phyloP scores from a whole-genome alignment of 495 filamentous ascomycete genomes.

The Pyronema omphalodes region DNA sequence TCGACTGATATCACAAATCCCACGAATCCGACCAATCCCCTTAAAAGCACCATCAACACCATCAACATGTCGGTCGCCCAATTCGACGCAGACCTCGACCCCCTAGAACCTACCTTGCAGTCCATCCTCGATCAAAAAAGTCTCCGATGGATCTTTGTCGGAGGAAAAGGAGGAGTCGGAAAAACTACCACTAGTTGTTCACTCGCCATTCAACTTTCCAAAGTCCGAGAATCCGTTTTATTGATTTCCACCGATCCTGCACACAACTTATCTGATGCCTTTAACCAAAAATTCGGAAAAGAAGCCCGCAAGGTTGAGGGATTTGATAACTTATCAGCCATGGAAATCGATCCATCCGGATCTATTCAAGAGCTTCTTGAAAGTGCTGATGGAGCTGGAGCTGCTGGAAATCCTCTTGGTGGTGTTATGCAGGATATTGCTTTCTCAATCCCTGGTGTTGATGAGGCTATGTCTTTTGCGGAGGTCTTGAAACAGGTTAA shows the following conservation, averaged over 20 bases:
- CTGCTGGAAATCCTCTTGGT: conserved; percentile 27
- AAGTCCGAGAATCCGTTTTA: conserved; percentile 82
- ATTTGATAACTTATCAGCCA: conserved; percentile 84
- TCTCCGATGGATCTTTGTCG: conserved; percentile 97
- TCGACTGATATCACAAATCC: not conserved
- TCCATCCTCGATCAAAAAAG: conserved; percentile 83
- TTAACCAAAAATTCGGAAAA: conserved; percentile 98
- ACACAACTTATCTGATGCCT: conserved; percentile 95
- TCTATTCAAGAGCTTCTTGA: conserved; percentile 83
- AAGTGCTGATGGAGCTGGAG: conserved; percentile 14
- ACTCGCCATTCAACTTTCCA: conserved; percentile 93
- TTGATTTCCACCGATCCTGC: conserved; percentile 97
- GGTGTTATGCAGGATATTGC: conserved; percentile 50
- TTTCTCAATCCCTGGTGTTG: conserved; percentile 84
- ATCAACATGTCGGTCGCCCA: conserved; percentile 7
- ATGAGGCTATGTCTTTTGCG: conserved; percentile 98
- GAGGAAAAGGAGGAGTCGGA: conserved; percentile 96
- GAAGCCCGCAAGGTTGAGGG: conserved; percentile 84
- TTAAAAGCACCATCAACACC: conserved; percentile 5
- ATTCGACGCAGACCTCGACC: conserved; percentile 44
- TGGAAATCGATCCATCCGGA: conserved; percentile 98
- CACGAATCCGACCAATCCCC: conserved; percentile 1
- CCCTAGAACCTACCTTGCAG: conserved; percentile 81
- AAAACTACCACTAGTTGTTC: conserved; percentile 98
- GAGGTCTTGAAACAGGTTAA: conserved; percentile 99